These are phyloP conservation scores for Phytophthora palmivora DNA, from an alignment of 352 stramenopile species.

Conservation along the genomic window DNA sequence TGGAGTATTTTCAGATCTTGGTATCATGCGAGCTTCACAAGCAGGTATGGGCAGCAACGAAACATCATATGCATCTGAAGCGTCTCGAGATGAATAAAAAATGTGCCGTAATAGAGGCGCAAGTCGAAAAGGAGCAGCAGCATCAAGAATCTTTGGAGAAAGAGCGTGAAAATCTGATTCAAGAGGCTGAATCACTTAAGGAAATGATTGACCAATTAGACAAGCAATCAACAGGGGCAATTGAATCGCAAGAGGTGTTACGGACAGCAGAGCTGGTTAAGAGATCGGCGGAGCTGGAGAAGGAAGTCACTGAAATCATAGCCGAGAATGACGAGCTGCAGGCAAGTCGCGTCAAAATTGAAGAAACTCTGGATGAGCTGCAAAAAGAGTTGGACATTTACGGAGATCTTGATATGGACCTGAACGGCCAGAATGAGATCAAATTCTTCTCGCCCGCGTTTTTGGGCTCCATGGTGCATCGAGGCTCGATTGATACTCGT, in stretches of 20 bases:
- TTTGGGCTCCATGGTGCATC: constrained; percentile 62
- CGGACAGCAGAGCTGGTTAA: constrained; percentile 62
- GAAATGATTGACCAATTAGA: constrained; percentile 70
- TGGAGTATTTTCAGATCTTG: constrained; percentile 81
- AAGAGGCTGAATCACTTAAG: constrained; percentile 61
- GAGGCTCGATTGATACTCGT: constrained; percentile 69
- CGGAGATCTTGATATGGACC: constrained; percentile 61
- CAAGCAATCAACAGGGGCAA: constrained; percentile 56
- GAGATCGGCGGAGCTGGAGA: constrained; percentile 63
- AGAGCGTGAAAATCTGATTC: constrained; percentile 61
- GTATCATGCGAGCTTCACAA: constrained; percentile 80
- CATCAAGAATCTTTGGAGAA: constrained; percentile 59
- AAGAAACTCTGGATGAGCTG: constrained; percentile 62
- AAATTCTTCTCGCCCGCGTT: constrained; percentile 80
- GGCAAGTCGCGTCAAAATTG: constrained; percentile 50
- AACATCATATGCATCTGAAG: constrained; percentile 54
- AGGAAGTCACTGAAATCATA: constrained; percentile 77
- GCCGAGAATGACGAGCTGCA: constrained; percentile 76
- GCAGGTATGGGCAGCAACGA: constrained; percentile 76
- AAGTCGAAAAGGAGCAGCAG: constrained; percentile 56
- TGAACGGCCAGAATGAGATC: constrained; percentile 46
- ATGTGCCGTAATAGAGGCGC: constrained; percentile 51
- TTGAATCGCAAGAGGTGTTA: constrained; percentile 72
- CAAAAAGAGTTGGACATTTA: constrained; percentile 75
- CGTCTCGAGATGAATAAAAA: constrained; percentile 65